A percentile compares a stretch with the other conserved stretches of the same genome.
phyloP scores from a whole-genome alignment of 2,329 filamentous ascomycete genomes.

The Mycosphaerella sp. region DNA sequence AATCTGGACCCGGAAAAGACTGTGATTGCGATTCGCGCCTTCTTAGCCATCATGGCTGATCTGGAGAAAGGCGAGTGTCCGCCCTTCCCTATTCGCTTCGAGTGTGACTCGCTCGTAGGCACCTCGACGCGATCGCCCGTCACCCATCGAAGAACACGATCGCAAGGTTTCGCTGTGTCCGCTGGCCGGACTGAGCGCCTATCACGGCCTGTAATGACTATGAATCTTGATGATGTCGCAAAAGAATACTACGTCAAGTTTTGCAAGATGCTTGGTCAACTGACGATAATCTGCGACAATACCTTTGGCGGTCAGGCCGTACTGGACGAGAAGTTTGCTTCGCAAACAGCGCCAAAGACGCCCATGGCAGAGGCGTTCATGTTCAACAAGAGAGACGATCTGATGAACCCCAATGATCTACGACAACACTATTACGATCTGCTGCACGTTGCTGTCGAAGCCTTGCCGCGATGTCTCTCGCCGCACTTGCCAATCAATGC shows the following conservation, averaged over 20 bases:
- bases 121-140: conserved; percentile 35
- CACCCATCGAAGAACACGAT: conserved; percentile 33
- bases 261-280: conserved; percentile 90
- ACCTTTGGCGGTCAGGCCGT: conserved; percentile 94
- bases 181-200: conserved; percentile 56
- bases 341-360: conserved; percentile 74
- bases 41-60: conserved; percentile 87
- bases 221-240: conserved; percentile 64
- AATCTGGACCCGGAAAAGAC: conserved; percentile 93
- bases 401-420: conserved; percentile 67
- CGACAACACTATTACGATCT: conserved; percentile 95
- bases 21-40: conserved; percentile 93
- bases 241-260: conserved; percentile 85
- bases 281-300: conserved; percentile 93
- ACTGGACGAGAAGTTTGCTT: conserved; percentile 88
- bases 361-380: conserved; percentile 92
- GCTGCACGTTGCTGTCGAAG: conserved; percentile 90
- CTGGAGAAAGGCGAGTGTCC: conserved; percentile 80
- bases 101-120: conserved; percentile 41
- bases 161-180: conserved; percentile 35
- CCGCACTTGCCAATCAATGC: conserved; percentile 88
- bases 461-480: conserved; percentile 86
- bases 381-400: conserved; percentile 76
- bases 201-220: conserved; percentile 56
- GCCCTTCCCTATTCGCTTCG: conserved; percentile 69